These are phyloP conservation scores for Rhizopogon salebrosus DNA, from an alignment of 768 basidiomycete genomes.

Conservation along the genomic window DNA sequence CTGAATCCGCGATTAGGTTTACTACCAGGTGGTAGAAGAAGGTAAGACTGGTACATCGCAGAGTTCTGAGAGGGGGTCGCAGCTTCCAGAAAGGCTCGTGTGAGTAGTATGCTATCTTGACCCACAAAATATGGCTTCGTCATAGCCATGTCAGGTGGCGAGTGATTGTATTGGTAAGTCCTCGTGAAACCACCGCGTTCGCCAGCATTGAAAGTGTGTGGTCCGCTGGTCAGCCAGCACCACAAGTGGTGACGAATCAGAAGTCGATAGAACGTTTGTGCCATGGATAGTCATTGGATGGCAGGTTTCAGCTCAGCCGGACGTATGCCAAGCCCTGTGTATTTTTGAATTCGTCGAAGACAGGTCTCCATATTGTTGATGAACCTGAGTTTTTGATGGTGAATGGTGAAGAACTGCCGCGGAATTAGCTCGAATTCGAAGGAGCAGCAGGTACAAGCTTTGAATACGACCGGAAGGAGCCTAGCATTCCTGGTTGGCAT, in stretches of 20 bases:
- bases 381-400: constrained; percentile 37
- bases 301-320: constrained; percentile 24
- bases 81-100: constrained; percentile 34
- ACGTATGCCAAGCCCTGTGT: constrained; percentile 23
- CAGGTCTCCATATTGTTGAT: constrained; percentile 48
- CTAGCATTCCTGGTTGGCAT: background rate
- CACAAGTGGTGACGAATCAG: constrained; percentile 6
- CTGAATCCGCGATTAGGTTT: constrained; percentile 11
- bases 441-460: constrained; percentile 56
- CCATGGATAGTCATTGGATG: constrained; percentile 44
- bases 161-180: constrained; percentile 54
- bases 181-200: constrained; percentile 57
- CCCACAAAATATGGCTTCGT: constrained; percentile 21
- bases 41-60: constrained; percentile 17
- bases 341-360: constrained; percentile 42
- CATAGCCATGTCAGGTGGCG: constrained; percentile 42
- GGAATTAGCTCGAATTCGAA: constrained; percentile 52
- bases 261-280: constrained; percentile 35
- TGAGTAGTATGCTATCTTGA: constrained; percentile 14
- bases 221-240: constrained; percentile 46
- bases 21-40: constrained; percentile 5
- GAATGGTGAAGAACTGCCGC: constrained; percentile 54
- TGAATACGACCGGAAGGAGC: constrained; percentile 35
- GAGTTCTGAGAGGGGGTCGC: constrained; percentile 19
- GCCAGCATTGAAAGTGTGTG: constrained; percentile 57